Percentiles rank a stretch among this genome's conserved stretches.
Evolutionary conservation across 257 asterid species (phyloP).

Genomic region (Solanum sparsipilum): DNA sequence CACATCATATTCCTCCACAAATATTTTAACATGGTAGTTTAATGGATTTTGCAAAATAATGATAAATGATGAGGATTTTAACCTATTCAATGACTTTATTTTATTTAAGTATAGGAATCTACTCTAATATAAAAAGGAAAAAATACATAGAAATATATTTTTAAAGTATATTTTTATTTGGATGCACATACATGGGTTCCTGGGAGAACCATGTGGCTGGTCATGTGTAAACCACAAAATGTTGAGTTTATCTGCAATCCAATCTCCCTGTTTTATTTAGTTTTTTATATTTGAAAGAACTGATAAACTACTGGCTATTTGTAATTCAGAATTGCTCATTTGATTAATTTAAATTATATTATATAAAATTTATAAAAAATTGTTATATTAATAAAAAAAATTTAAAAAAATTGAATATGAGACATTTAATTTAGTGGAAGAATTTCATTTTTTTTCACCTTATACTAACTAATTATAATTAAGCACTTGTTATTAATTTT

Average conservation of each 20-base stretch:
- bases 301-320: not conserved
- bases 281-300: not conserved
- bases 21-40: no score
- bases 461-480: not conserved
- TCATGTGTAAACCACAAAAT: not conserved
- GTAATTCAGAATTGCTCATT: not conserved
- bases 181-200: not conserved
- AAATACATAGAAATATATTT: not conserved
- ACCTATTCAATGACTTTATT: no score
- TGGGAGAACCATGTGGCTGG: not conserved
- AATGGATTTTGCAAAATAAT: no score
- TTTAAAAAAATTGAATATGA: not conserved
- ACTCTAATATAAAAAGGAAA: not conserved
- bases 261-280: not conserved
- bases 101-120: not conserved
- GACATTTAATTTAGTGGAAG: not conserved
- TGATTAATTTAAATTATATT: not conserved
- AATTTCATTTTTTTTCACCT: no score
- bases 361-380: not conserved
- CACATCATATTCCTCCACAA: no score
- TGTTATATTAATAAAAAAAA: no score
- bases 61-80: no score
- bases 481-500: no score
- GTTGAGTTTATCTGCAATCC: not conserved
- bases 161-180: no score